Conservation (phyloP, 2,329 filamentous ascomycete species). For the Pseudopithomyces chartarum region DNA sequence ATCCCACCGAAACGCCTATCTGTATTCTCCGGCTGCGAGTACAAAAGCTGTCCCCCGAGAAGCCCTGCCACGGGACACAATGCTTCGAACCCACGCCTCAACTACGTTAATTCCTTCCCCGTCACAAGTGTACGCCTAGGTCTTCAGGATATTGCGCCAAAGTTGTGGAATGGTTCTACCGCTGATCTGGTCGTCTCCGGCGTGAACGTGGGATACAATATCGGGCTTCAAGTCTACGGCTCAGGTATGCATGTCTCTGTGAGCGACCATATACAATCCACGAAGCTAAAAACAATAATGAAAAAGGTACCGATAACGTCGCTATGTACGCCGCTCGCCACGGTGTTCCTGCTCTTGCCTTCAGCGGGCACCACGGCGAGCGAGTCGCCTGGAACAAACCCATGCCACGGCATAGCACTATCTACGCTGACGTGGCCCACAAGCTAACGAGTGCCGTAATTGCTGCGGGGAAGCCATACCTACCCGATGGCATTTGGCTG, state of each 20-base stretch:
- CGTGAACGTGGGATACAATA: slow-evolving; percentile 65
- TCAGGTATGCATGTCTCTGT: not conserved
- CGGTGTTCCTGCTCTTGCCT: slow-evolving; percentile 67
- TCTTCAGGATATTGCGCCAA: slow-evolving; percentile 60
- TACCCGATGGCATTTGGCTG: slow-evolving; percentile 65
- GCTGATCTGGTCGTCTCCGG: slow-evolving; percentile 69
- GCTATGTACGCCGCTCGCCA: slow-evolving; percentile 62
- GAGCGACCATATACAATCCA: too few relatives aligned
- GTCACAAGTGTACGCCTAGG: slow-evolving; percentile 68
- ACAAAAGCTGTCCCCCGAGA: slow-evolving; percentile 63
- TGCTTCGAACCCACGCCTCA: slow-evolving; percentile 60
- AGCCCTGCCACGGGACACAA: slow-evolving; percentile 64
- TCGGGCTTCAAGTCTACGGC: slow-evolving; percentile 56
- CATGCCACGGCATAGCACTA: slow-evolving; percentile 55
- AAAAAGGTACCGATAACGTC: slow-evolving; percentile 68
- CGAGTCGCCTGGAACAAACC: slow-evolving; percentile 60
- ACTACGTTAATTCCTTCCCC: slow-evolving; percentile 75
- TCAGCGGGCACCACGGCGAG: slow-evolving; percentile 61
- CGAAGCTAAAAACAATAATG: not conserved
- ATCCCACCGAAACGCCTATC: not conserved
- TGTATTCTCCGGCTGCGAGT: slow-evolving; percentile 57
- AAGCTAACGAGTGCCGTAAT: slow-evolving; percentile 63
- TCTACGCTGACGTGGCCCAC: slow-evolving; percentile 68
- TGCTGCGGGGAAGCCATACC: slow-evolving; percentile 63
- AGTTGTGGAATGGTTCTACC: slow-evolving; percentile 56